These are phyloP conservation scores for Aspergillus alliaceus DNA, from an alignment of 2,329 filamentous ascomycete genomes.

Conservation along the genomic window DNA sequence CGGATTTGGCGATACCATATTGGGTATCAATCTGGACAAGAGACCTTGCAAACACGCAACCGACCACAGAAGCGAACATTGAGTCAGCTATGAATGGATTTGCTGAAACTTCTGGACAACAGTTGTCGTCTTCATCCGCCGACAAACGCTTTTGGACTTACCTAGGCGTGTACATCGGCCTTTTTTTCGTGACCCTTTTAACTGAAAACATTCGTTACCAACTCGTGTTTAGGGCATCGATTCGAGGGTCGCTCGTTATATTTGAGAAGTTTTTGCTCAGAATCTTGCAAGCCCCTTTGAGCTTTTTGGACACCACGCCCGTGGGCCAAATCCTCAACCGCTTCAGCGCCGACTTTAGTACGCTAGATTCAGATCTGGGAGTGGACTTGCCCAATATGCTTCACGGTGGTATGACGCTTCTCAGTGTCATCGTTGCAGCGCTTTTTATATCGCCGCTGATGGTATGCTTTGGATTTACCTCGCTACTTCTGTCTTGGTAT, in stretches of 20 bases:
- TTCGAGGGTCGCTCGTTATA: conserved; percentile 67
- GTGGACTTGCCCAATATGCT: conserved; percentile 62
- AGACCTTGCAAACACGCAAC: neutral
- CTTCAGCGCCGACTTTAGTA: conserved; percentile 73
- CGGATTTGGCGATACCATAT: neutral
- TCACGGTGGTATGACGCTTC: conserved; percentile 59
- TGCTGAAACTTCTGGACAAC: neutral
- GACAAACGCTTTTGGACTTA: neutral
- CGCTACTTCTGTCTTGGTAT: conserved; percentile 2
- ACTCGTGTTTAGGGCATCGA: conserved; percentile 63
- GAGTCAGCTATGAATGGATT: neutral
- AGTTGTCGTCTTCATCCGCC: neutral
- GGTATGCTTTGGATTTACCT: conserved; percentile 3
- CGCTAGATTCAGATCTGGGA: conserved; percentile 66
- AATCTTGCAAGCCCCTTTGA: conserved; percentile 68
- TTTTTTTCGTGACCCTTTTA: conserved; percentile 1
- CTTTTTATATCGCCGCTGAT: conserved; percentile 3
- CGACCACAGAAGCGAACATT: neutral
- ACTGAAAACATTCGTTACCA: conserved; percentile 54
- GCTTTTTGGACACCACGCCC: conserved; percentile 77
- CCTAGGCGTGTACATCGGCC: conserved; percentile 2
- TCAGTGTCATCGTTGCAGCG: conserved; percentile 59
- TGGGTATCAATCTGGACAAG: conserved; percentile 6
- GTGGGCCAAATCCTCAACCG: conserved; percentile 74
- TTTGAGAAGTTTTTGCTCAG: conserved; percentile 67